Evolutionary conservation across 306 rosid genomes (phyloP), one percentile per base, ranked within the genome.

Genomic region (Biancaea sappan): DNA sequence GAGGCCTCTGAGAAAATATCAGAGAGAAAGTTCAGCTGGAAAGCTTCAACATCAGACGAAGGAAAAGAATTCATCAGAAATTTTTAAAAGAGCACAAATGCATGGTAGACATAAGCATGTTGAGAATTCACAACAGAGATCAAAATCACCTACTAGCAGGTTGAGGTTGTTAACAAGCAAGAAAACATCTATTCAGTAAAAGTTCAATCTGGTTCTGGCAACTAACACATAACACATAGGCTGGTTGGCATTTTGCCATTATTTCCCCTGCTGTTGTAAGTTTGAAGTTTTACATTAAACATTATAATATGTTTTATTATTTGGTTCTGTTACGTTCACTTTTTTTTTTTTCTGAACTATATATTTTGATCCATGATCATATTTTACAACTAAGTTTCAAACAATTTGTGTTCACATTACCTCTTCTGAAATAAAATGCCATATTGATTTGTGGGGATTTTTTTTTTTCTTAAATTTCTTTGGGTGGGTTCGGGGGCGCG

Each of bases 1-100:
- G 63, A 72, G 40, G 37, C 79, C 77, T 69, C 65, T 16, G 15
- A 76, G 82, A 80, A 65, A 82, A 69, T 60, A 60, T 78, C 56
- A 18, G 37, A 59, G 82, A 31, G 80, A 78, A 68, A 69, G 85
- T 66, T 67, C 71, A 1, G 53, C 1, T 56, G 74, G 70, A 57
- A 79, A 71, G 46, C 6, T 51, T 71, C 24, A 11, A 13, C 62
- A 19, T 38, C 74, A 37, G 83, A 54, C 48, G 0, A 44, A 71
- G 79, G 71, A 66, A 62, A 72, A 32, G 19, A 46, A 10, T 71
- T 72, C 76, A 6, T 40, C 29, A 0, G 80, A 44, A 60, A 60
- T 19, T 77, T 78, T 81, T 22, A 61, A 51, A 47, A 80, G 78
- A 66, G 53, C 12, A 41, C 46, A 31, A 53, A 66, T n/a, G 62